Evolutionary conservation across 2,329 filamentous ascomycete species (phyloP).

Genomic region (Penicillium verrucosum): DNA sequence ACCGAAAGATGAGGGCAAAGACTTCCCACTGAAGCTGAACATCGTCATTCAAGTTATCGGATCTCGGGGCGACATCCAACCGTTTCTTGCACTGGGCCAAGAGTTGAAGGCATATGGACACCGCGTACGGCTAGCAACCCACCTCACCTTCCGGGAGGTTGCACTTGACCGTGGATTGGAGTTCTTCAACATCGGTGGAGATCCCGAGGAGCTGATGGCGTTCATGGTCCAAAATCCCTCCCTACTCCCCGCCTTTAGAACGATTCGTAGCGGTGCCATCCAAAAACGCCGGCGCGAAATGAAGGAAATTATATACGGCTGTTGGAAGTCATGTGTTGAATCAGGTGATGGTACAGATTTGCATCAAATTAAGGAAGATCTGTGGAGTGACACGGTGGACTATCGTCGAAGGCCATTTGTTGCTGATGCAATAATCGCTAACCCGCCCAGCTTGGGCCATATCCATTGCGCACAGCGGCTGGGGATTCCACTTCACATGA

Average conservation of each 20-base stretch:
- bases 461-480: slow-evolving; percentile 76
- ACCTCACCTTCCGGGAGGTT: slow-evolving; percentile 64
- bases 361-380: slow-evolving; percentile 52
- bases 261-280: slow-evolving; percentile 73
- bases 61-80: slow-evolving; percentile 72
- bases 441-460: slow-evolving; percentile 74
- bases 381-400: slow-evolving; percentile 33
- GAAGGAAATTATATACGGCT: slow-evolving; percentile 74
- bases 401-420: slow-evolving; percentile 65
- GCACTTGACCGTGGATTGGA: slow-evolving; percentile 70
- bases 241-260: slow-evolving; percentile 76
- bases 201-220: slow-evolving; percentile 73
- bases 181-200: slow-evolving; percentile 72
- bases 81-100: slow-evolving; percentile 68
- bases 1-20: slow-evolving; percentile 2
- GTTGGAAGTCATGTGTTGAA: slow-evolving; percentile 83
- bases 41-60: slow-evolving; percentile 73
- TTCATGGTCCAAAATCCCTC: slow-evolving; percentile 90
- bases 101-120: slow-evolving; percentile 66
- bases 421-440: slow-evolving; percentile 83
- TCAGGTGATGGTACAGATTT: slow-evolving; percentile 63
- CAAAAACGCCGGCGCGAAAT: slow-evolving; percentile 73
- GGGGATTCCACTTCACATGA: slow-evolving; percentile 74
- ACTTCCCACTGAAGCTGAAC: slow-evolving; percentile 43
- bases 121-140: slow-evolving; percentile 71